Evolutionary conservation across 1,139 yeast genomes (phyloP).

Genomic region (Sugiyamaella xylanicola): DNA sequence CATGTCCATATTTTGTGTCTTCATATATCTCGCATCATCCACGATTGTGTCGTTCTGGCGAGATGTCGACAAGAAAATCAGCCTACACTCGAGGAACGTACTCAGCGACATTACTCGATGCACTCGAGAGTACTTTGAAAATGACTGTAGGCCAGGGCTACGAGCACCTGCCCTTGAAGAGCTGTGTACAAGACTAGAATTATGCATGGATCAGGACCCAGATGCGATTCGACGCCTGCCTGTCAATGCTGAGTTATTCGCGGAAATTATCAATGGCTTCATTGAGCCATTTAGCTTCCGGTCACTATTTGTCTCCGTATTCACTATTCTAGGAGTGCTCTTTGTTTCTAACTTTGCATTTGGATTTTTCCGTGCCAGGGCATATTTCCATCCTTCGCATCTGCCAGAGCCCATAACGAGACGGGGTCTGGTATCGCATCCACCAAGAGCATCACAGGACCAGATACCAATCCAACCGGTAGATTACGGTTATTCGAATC

Average conservation of each 20-base stretch:
- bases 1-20: constrained; percentile 52
- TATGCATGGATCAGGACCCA: constrained; percentile 87
- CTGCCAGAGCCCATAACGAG: not conserved
- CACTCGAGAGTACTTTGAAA: constrained; percentile 63
- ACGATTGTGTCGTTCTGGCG: constrained; percentile 58
- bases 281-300: constrained; percentile 71
- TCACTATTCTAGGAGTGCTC: constrained; percentile 43
- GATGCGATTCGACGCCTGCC: constrained; percentile 64
- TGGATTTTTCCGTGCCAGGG: constrained; percentile 40
- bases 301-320: constrained; percentile 51
- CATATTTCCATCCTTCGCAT: constrained; percentile 7
- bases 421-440: constrained; percentile 7
- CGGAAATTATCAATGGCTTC: constrained; percentile 75
- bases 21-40: constrained; percentile 55
- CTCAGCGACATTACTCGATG: constrained; percentile 67
- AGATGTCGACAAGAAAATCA: constrained; percentile 68
- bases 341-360: constrained; percentile 50
- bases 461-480: not conserved
- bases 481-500: not conserved
- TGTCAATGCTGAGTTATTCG: constrained; percentile 73
- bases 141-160: constrained; percentile 57
- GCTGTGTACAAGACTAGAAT: constrained; percentile 71
- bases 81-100: constrained; percentile 55
- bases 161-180: constrained; percentile 67
- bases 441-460: not conserved